Conservation (phyloP, 164 flowering plant genomes). For the Houttuynia cordata region DNA sequence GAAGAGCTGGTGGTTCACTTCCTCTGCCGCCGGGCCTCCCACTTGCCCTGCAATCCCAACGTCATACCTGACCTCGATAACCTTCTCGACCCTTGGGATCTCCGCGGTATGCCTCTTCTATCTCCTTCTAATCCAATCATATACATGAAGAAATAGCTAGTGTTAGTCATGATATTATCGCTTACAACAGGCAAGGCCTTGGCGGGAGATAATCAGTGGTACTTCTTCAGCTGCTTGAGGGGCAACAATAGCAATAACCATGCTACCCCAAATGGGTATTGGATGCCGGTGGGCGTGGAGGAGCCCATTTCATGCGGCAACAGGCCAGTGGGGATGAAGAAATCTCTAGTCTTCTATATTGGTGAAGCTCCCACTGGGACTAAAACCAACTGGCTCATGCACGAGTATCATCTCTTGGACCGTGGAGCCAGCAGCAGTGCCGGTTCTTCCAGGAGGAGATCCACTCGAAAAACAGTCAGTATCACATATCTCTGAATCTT, state of each 20-base stretch:
- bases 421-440: constrained; percentile 15
- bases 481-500: too few species aligned
- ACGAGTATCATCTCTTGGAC: constrained; percentile 41
- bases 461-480: constrained; percentile 25
- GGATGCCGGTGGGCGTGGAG: constrained; percentile 49
- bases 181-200: constrained; percentile 79
- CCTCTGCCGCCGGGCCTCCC: constrained; percentile 57
- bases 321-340: constrained; percentile 37
- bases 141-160: too few species aligned
- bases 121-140: too few species aligned
- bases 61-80: constrained; percentile 74
- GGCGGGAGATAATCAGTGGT: constrained; percentile 61
- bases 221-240: constrained; percentile 60
- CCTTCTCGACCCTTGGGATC: constrained; percentile 86
- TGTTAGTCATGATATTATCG: too few species aligned
- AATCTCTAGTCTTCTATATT: constrained; percentile 25
- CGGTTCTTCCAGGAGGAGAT: constrained; percentile 33
- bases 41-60: constrained; percentile 58
- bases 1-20: constrained; percentile 79
- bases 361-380: constrained; percentile 34
- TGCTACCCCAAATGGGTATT: constrained; percentile 47
- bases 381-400: constrained; percentile 54
- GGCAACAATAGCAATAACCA: constrained; percentile 34
- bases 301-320: constrained; percentile 33
- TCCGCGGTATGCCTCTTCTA: constrained; percentile 31